Evolutionary conservation across 75 land plant genomes (phyloP).

Genomic region (Sequoiadendron giganteum): DNA sequence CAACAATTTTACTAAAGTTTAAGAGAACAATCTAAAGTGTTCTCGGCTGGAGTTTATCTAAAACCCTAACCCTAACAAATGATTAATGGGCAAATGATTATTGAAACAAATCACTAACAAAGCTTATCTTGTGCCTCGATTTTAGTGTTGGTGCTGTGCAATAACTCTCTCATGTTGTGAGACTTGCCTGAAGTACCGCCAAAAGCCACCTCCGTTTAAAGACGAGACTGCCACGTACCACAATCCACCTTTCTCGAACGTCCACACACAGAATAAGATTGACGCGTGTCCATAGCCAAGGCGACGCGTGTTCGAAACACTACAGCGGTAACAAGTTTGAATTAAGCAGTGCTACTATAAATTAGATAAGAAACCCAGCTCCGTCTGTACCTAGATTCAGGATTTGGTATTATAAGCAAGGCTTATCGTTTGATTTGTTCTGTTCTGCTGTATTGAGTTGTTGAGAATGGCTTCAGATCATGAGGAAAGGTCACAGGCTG

Average conservation of each 20-base stretch:
- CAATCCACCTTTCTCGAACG: neutral
- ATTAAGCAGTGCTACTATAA: neutral
- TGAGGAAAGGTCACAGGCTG: neutral
- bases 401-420: neutral
- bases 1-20: no score
- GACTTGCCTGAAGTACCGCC: neutral
- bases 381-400: neutral
- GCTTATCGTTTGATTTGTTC: neutral
- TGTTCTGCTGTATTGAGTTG: neutral
- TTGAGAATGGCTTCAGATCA: slow-evolving; percentile 4
- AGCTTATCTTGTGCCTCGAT: neutral
- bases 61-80: no score
- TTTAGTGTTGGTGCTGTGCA: neutral
- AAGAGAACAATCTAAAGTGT: no score
- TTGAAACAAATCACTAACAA: neutral
- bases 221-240: neutral
- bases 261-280: neutral
- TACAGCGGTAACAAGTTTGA: neutral
- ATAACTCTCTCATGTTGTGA: neutral
- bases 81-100: no score
- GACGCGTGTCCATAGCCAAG: neutral
- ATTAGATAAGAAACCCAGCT: neutral
- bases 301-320: neutral
- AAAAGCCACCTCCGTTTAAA: no score
- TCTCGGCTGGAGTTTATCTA: no score